A percentile compares a stretch with the other conserved stretches of the same genome.
phyloP scores from a whole-genome alignment of 495 filamentous ascomycete species.

The Penicillium maclennaniae region DNA sequence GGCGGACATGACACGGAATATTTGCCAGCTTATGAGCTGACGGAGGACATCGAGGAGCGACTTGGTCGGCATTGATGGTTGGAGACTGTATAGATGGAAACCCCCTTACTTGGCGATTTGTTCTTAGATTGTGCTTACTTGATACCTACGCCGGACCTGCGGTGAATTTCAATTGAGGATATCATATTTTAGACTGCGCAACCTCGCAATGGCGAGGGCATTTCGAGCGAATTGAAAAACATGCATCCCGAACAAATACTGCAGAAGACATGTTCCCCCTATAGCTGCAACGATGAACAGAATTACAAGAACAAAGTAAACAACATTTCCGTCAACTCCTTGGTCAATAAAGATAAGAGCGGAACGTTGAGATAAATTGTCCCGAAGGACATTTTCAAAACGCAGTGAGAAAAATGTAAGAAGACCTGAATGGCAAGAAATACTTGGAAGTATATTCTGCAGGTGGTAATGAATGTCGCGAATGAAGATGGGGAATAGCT shows the following conservation, averaged over 20 bases:
- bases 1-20: conserved; percentile 42
- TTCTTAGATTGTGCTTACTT: conserved; percentile 15
- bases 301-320: conserved; percentile 2
- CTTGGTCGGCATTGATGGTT: conserved; percentile 63
- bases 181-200: conserved; percentile 16
- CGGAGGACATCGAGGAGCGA: conserved; percentile 80
- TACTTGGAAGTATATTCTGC: conserved; percentile 23
- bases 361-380: neutral
- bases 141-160: neutral
- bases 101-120: neutral
- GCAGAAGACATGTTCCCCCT: conserved; percentile 9
- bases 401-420: neutral
- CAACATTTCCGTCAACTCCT: neutral
- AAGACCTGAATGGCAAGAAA: conserved; percentile 4
- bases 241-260: conserved; percentile 17
- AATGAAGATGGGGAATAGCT: neutral
- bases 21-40: conserved; percentile 81
- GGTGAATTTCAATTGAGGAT: conserved; percentile 5
- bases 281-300: conserved; percentile 4
- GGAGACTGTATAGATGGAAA: conserved; percentile 13
- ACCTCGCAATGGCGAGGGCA: neutral
- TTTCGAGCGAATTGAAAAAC: conserved; percentile 14
- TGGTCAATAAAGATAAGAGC: neutral
- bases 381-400: neutral
- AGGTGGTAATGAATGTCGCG: conserved; percentile 16